Evolutionary conservation across 1,139 yeast species (phyloP), one percentile per base, ranked within the genome.

Genomic region (Yamadazyma dushanensis): DNA sequence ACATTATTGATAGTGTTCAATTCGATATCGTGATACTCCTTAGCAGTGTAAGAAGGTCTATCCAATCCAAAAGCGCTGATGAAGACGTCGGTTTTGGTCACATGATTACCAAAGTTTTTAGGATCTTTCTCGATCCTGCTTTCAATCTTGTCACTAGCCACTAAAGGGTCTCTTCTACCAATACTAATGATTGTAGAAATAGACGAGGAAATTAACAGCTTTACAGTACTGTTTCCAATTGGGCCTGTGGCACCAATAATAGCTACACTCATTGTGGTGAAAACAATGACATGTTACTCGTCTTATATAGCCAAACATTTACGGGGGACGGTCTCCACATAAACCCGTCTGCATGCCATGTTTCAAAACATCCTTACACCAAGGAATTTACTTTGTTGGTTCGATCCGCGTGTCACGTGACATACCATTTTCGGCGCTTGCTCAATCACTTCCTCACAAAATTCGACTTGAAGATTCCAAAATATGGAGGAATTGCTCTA

Each of bases 401-500:
- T n/a, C n/a, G n/a, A n/a, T n/a, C n/a, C n/a, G n/a, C n/a, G 6
- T 6, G 6, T 11, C 15, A 23, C 8, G 26, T 13, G 16, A 23
- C 26, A 11, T 11, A 5, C 11, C 8, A 16, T 14, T 18, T 9
- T 6, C 18, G 8, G 17, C 8, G 18, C 18, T 25, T 25, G 27
- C 27, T 23, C 26, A 23, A 23, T 23, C 26, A 23, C 16, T 23
- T 22, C 25, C 25, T 22, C 25, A 11, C 15, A 23, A 25, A 25
- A 25, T 25, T 18, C 7, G 4, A 7, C 7, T 15, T 8, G 16
- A 24, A 14, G 27, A 8, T 14, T 13, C n/a, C 14, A 25, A 25
- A 18, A 15, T 25, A 25, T 25, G 27, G 27, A 15, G 18, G 8
- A 14, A 15, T 25, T 25, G 17, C 27, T 25, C 10, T 25, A 21